Base-by-base conservation (phyloP, 106 monocot species). In the Acorus calamus region DNA sequence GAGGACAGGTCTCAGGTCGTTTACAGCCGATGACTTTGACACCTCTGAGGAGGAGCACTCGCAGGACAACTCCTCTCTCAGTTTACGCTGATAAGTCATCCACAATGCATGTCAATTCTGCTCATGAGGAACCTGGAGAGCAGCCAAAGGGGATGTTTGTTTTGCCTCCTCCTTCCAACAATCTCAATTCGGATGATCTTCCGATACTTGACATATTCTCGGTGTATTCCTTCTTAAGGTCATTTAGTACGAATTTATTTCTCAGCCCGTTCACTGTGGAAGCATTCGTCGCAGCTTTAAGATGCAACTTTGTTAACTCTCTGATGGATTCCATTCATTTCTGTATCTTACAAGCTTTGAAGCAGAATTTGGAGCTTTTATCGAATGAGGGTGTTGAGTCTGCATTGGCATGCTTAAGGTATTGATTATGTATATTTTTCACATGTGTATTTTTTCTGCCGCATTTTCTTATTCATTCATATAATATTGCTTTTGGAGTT, bases 251-350 rank as follows among this genome's bases (percentile, higher is more conserved):
- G 72, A 64, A 69, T 9, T 59, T 98, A 10, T 98, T 88, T 57
- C 69, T 98, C 62, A 88, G 92, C 52, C 92, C 98, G 49, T 98
- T 98, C 64, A 63, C 43, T 10, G 61, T 91, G 71, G 85, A 88
- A 76, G 59, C 80, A 49, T 88, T 98, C 62, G 63, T 98, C 62
- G 67, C 49, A 2, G 84, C 83, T 53, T 60, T 98, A 57, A 78
- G 69, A 47, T 92, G 81, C 50, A 73, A 61, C 6, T 62, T 55
- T 67, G 70, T 71, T 7, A 92, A 88, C 56, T 69, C 74, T 64
- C 73, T 98, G 83, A 85, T 86, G 50, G 92, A 98, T 73, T 85
- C 76, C 3, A 77, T 98, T 65, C 98, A 98, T 74, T 88, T 81
- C 75, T 83, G 85, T 14, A 63, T 98, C 48, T 66, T 98, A 52